These are phyloP conservation scores for Bretschneidera sinensis DNA, from an alignment of 345 rosid genomes.

Conservation along the genomic window DNA sequence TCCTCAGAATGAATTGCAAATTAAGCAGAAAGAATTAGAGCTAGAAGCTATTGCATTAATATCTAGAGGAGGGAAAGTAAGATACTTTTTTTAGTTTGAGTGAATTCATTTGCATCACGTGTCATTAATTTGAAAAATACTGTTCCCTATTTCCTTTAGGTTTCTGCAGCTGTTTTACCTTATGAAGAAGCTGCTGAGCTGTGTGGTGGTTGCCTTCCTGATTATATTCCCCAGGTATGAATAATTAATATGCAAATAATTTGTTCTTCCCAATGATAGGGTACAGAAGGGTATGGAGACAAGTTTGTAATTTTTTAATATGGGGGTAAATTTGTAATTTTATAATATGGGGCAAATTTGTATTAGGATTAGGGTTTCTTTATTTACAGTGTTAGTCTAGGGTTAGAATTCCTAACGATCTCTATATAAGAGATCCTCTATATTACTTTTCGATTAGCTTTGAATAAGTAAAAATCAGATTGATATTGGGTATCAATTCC, in stretches of 20 bases:
- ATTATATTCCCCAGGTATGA: slow-evolving; percentile 67
- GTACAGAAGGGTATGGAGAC: too few species aligned
- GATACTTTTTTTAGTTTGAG: slow-evolving; percentile 1
- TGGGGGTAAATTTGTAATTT: too few species aligned
- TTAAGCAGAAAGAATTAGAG: slow-evolving; percentile 57
- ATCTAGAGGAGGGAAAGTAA: slow-evolving; percentile 63
- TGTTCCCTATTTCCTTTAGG: slow-evolving; percentile 29
- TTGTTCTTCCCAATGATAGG: too few species aligned
- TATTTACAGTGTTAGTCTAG: too few species aligned
- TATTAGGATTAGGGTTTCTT: too few species aligned
- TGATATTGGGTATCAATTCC: too few species aligned
- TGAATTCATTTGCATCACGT: not conserved
- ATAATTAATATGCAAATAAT: not conserved
- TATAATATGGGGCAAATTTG: too few species aligned
- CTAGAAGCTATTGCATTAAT: slow-evolving; percentile 59
- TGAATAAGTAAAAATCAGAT: too few species aligned
- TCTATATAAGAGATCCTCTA: too few species aligned
- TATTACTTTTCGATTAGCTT: too few species aligned
- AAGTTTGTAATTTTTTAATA: too few species aligned
- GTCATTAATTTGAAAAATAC: slow-evolving; percentile 7
- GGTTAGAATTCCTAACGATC: too few species aligned
- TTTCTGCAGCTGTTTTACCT: slow-evolving; percentile 48
- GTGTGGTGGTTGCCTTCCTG: slow-evolving; percentile 84
- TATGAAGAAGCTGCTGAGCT: slow-evolving; percentile 60
- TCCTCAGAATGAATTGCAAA: slow-evolving; percentile 49